A percentile compares a stretch with the other conserved stretches of the same genome.
phyloP scores from a whole-genome alignment of 306 rosid genomes.

The Delonix regia region DNA sequence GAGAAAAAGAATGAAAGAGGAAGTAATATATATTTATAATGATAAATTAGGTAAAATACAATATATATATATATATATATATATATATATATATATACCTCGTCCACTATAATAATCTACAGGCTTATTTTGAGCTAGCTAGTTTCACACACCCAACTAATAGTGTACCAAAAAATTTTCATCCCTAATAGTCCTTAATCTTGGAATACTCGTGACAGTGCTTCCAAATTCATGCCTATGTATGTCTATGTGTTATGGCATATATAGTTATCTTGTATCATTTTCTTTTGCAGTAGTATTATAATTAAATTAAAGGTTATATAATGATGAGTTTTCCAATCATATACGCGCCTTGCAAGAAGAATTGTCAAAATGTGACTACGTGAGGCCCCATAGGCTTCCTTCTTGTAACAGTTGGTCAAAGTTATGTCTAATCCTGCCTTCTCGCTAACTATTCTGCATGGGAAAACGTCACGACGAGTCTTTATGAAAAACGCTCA shows the following conservation, averaged over 20 bases:
- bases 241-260: background rate
- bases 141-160: background rate
- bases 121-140: background rate
- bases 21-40: too few species aligned
- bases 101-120: background rate
- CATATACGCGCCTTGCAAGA: slow-evolving; percentile 39
- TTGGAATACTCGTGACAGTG: slow-evolving; percentile 1
- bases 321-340: slow-evolving; percentile 39
- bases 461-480: slow-evolving; percentile 36
- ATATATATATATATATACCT: background rate
- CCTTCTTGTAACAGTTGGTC: slow-evolving; percentile 41
- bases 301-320: slow-evolving; percentile 41
- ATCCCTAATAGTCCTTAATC: background rate
- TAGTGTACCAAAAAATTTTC: background rate
- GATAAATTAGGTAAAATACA: too few species aligned
- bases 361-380: slow-evolving; percentile 50
- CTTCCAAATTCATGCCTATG: slow-evolving; percentile 33
- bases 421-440: slow-evolving; percentile 42
- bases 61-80: too few species aligned
- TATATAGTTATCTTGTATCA: slow-evolving; percentile 18
- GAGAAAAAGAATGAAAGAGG: background rate
- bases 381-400: slow-evolving; percentile 52
- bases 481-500: background rate
- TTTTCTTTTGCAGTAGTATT: slow-evolving; percentile 28
- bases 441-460: slow-evolving; percentile 38